These are phyloP conservation scores for Daldinia loculata DNA, from an alignment of 495 filamentous ascomycete species.

Conservation along the genomic window DNA sequence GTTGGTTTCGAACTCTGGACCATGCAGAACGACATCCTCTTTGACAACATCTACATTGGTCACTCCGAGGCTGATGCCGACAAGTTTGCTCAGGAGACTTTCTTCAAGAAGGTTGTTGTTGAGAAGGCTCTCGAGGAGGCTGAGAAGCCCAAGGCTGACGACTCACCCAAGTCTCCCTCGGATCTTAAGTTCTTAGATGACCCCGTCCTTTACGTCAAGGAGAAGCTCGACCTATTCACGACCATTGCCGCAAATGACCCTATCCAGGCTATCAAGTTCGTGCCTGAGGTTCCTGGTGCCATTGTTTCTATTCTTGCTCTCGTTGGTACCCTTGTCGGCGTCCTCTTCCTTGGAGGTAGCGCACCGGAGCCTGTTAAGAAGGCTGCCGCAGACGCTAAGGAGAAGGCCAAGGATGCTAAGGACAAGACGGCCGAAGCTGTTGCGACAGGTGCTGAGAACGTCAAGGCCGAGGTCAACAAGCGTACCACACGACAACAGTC, in stretches of 20 bases:
- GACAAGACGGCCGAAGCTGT: constrained; percentile 80
- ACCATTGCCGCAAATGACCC: constrained; percentile 88
- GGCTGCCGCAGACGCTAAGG: constrained; percentile 75
- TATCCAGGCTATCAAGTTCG: constrained; percentile 85
- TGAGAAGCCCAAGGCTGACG: constrained; percentile 79
- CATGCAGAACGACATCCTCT: constrained; percentile 98
- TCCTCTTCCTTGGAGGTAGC: constrained; percentile 54
- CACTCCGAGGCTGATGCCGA: constrained; percentile 95
- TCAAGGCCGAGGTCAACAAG: constrained; percentile 68
- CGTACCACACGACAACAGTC: constrained; percentile 57
- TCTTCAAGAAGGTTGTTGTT: constrained; percentile 86
- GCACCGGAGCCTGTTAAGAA: constrained; percentile 60
- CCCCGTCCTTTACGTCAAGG: constrained; percentile 85
- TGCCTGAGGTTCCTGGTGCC: constrained; percentile 89
- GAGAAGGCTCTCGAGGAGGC: constrained; percentile 87
- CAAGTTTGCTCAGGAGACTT: constrained; percentile 90
- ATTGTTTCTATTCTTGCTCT: constrained; percentile 73
- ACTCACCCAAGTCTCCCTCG: constrained; percentile 67
- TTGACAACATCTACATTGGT: constrained; percentile 99
- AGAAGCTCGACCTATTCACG: constrained; percentile 90
- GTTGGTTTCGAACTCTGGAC: constrained; percentile 99
- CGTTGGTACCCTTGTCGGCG: constrained; percentile 72
- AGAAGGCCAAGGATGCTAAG: constrained; percentile 74
- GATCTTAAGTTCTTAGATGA: constrained; percentile 93
- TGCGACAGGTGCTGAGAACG: constrained; percentile 70